These are phyloP conservation scores for Trichoderma brevicompactum DNA, from an alignment of 2,329 filamentous ascomycete genomes.

Conservation along the genomic window DNA sequence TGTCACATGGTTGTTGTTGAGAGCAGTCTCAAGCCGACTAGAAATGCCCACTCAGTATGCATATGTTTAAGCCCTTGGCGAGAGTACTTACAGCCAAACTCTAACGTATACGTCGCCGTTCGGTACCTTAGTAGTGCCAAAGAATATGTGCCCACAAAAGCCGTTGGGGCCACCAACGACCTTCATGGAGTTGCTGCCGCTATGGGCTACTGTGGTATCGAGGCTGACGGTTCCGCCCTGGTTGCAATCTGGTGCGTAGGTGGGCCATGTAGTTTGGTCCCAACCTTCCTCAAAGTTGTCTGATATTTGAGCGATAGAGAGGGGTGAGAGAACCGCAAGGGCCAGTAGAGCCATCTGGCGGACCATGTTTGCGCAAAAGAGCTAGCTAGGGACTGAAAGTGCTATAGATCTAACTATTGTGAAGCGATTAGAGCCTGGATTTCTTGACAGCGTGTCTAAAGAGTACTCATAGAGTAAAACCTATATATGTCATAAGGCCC, in stretches of 20 bases:
- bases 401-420: neutral
- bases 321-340: slow-evolving; percentile 3
- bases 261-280: slow-evolving; percentile 20
- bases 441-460: neutral
- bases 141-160: slow-evolving; percentile 26
- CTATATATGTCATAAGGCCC: neutral
- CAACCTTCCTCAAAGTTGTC: slow-evolving; percentile 17
- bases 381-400: neutral
- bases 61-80: neutral
- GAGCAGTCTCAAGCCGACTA: slow-evolving; percentile 22
- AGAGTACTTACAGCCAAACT: slow-evolving; percentile 24
- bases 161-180: slow-evolving; percentile 24
- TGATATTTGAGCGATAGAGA: slow-evolving; percentile 19
- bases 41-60: slow-evolving; percentile 1
- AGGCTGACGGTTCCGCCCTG: slow-evolving; percentile 23
- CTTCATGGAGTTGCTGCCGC: slow-evolving; percentile 23
- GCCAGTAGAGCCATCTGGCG: slow-evolving; percentile 10
- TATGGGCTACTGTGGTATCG: slow-evolving; percentile 25
- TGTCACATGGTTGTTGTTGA: slow-evolving; percentile 19
- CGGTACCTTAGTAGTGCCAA: slow-evolving; percentile 22
- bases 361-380: slow-evolving; percentile 5
- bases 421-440: neutral
- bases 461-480: neutral
- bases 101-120: slow-evolving; percentile 21
- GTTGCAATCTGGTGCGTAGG: slow-evolving; percentile 11